phyloP scores from a whole-genome alignment of 257 asterid species.

The Knoxia roxburghii region DNA sequence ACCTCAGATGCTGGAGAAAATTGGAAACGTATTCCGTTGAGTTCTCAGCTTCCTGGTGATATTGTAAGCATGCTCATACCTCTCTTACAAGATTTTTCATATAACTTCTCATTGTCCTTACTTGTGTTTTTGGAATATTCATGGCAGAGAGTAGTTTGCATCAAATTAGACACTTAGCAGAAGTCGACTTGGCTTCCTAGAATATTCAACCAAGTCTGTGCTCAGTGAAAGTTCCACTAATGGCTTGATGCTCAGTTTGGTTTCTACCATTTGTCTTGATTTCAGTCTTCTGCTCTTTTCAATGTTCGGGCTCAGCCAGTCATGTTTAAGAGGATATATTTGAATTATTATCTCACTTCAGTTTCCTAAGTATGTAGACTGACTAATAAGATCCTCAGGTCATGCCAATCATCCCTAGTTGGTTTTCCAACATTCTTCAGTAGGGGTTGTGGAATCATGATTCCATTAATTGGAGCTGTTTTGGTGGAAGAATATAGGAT shows the following conservation, averaged over 20 bases:
- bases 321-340: too few relatives aligned
- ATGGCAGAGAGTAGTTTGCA: not conserved
- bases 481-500: not conserved
- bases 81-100: too few relatives aligned
- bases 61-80: slow-evolving; percentile 40
- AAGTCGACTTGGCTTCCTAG: not conserved
- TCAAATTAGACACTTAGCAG: not conserved
- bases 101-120: not conserved
- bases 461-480: not conserved
- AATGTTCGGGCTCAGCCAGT: not conserved
- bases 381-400: not conserved
- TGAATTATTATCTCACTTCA: not conserved
- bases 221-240: not conserved
- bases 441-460: not conserved
- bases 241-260: not conserved
- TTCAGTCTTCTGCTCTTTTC: not conserved
- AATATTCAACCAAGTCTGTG: not conserved
- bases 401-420: not conserved
- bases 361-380: not conserved
- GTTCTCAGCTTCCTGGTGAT: slow-evolving; percentile 95
- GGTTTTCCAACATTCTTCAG: too few relatives aligned
- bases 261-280: not conserved
- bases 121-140: not conserved
- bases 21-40: slow-evolving; percentile 82
- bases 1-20: slow-evolving; percentile 84